Conservation (phyloP, 345 rosid genomes). For the Eucalyptus urophylla region DNA sequence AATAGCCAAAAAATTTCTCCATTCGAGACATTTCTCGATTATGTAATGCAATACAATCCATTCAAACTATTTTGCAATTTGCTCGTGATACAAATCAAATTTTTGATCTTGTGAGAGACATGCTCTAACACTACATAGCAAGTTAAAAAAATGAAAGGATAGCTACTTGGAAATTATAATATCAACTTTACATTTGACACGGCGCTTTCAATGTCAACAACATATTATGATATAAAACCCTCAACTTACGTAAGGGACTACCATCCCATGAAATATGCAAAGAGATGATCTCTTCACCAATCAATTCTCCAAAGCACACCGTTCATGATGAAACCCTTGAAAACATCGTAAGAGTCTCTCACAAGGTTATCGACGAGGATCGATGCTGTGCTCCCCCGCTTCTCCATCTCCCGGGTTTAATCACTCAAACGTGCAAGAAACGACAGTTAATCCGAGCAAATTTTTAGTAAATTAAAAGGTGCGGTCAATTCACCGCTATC, state of each 20-base stretch:
- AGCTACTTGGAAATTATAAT: neutral
- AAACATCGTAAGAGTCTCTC: neutral
- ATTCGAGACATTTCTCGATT: neutral
- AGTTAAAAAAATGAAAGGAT: too few species aligned
- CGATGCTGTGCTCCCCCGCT: neutral
- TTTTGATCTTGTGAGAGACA: neutral
- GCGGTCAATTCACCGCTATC: neutral
- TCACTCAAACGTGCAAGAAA: neutral
- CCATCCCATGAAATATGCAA: neutral
- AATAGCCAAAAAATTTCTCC: too few species aligned
- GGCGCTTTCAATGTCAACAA: neutral
- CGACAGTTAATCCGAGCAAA: neutral
- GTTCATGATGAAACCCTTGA: neutral
- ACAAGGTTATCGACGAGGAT: neutral
- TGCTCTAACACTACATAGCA: too few species aligned
- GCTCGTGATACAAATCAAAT: neutral
- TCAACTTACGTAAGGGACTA: neutral
- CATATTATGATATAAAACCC: neutral
- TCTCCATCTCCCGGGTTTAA: neutral
- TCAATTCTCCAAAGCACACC: neutral
- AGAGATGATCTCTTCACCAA: neutral
- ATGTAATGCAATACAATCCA: neutral
- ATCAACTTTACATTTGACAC: neutral
- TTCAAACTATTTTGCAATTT: too few species aligned
- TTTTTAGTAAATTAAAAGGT: neutral